Base-by-base conservation (phyloP, 352 stramenopile species). In the Thalassiosira allenii region DNA sequence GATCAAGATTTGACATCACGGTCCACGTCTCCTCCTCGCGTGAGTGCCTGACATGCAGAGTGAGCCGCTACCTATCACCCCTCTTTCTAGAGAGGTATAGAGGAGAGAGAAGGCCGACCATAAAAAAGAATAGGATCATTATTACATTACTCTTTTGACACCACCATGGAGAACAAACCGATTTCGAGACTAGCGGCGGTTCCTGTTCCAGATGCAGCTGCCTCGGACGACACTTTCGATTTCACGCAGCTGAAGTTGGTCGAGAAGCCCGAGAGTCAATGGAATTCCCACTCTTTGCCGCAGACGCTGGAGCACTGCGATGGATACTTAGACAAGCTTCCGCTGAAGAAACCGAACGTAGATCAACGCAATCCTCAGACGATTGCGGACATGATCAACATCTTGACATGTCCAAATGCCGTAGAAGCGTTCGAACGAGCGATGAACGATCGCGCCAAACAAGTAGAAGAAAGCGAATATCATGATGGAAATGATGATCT, bases 381-480 rank as follows among this genome's bases (percentile, higher is more conserved):
- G 2, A 72, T 80, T n/a, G 70, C 57, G 14, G 51, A 84, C 23
- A 82, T 78, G 62, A 40, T 76, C 44, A 80, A 77, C 44, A 74
- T 51, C 25, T 17, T 69, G 4, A 61, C 58, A 12, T 5, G 22
- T 53, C 44, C 68, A 2, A 52, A 47, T 8, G 73, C 47, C 40
- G 27, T 34, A n/a, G 44, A 2, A n/a, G 8, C 27, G 3, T 63
- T 70, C 22, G 40, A 56, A 22, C 29, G 64, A 20, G 6, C 52
- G 23, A 41, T 61, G 23, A 20, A 70, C n/a, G n/a, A n/a, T n/a
- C n/a, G n/a, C n/a, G 8, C 8, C 17, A 22, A 40, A 20, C 30
- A 30, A 30, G 6, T 23, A 54, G 11, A 29, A 37, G 49, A 68
- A 41, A 29, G 40, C 66, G 58, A 44, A 4, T 23, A 63, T 25